Evolutionary conservation across 2,329 filamentous ascomycete species (phyloP).

Genomic region (Knoxdaviesia proteae): DNA sequence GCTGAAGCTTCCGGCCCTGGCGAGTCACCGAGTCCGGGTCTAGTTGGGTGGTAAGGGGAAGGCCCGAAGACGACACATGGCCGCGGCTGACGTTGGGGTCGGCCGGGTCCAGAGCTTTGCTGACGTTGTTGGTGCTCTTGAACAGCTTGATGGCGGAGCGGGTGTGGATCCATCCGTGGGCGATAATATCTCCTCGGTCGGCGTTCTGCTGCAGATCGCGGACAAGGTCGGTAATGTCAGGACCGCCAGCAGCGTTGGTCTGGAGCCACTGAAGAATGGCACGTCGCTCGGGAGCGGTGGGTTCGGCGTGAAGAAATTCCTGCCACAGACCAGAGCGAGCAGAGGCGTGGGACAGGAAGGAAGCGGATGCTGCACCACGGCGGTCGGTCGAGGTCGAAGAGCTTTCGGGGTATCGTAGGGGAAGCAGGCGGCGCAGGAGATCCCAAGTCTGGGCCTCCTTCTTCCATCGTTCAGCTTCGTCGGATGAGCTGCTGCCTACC

Average conservation of each 20-base stretch:
- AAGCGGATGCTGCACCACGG: background rate
- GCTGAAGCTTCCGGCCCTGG: conserved; percentile 56
- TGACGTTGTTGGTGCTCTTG: conserved; percentile 48
- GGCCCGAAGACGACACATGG: conserved; percentile 36
- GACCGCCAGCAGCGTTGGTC: conserved; percentile 47
- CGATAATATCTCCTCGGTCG: conserved; percentile 62
- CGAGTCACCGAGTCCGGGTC: conserved; percentile 79
- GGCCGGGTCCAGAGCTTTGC: conserved; percentile 44
- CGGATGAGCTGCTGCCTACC: too few species aligned
- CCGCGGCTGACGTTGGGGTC: conserved; percentile 33
- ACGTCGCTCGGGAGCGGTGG: conserved; percentile 55
- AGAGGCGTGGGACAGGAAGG: background rate
- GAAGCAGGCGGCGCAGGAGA: conserved; percentile 54
- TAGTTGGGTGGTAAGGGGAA: conserved; percentile 60
- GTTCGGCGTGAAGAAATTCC: conserved; percentile 53
- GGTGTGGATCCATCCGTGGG: conserved; percentile 82
- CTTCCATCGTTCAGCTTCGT: conserved; percentile 32
- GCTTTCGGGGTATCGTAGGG: conserved; percentile 36
- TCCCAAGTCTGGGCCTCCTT: conserved; percentile 84
- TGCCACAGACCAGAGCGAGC: conserved; percentile 17
- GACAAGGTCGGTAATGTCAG: conserved; percentile 56
- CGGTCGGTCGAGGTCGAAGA: background rate
- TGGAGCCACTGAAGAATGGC: conserved; percentile 75
- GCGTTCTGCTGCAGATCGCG: conserved; percentile 56
- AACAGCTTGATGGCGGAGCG: conserved; percentile 74